Percentiles rank a stretch among this genome's conserved stretches.
These are phyloP conservation scores for Neopestalotiopsis sp. DNA, from an alignment of 2,329 filamentous ascomycete species.

Conservation along the genomic window DNA sequence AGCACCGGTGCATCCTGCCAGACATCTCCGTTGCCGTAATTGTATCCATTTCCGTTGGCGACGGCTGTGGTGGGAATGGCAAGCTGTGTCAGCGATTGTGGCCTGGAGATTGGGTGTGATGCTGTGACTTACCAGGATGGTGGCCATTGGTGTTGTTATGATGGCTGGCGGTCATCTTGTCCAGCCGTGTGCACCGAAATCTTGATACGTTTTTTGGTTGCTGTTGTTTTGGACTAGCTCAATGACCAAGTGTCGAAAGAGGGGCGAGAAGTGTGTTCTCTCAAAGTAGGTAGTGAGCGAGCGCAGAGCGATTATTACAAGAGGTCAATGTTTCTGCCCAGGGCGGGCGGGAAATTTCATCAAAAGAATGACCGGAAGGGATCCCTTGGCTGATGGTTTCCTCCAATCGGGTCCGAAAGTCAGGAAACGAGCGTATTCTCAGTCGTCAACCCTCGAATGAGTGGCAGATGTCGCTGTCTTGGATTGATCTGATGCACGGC, in stretches of 20 bases:
- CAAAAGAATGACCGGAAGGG: not conserved
- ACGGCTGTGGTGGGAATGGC: slow-evolving; percentile 22
- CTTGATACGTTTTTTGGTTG: not conserved
- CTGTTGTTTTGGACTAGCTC: not conserved
- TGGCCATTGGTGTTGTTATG: slow-evolving; percentile 1
- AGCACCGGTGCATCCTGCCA: slow-evolving; percentile 77
- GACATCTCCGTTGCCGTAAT: slow-evolving; percentile 51
- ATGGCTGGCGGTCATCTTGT: slow-evolving; percentile 13
- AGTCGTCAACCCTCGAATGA: not conserved
- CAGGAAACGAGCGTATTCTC: not conserved
- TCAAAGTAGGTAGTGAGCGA: not conserved
- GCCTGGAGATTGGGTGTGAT: not conserved
- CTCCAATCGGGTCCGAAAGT: not conserved
- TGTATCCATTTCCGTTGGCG: slow-evolving; percentile 18
- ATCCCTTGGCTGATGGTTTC: not conserved
- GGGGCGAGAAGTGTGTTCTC: not conserved
- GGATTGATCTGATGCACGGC: not conserved
- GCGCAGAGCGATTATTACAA: not conserved
- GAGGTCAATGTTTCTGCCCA: not conserved
- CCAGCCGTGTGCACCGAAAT: not conserved
- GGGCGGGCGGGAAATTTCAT: not conserved
- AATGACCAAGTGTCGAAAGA: not conserved
- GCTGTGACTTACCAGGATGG: slow-evolving; percentile 12
- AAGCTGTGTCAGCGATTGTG: slow-evolving; percentile 2
- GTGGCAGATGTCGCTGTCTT: not conserved